A percentile compares a stretch with the other conserved stretches of the same genome.
Conservation (phyloP, 2,329 filamentous ascomycete genomes). For the Aspergillus uvarum region DNA sequence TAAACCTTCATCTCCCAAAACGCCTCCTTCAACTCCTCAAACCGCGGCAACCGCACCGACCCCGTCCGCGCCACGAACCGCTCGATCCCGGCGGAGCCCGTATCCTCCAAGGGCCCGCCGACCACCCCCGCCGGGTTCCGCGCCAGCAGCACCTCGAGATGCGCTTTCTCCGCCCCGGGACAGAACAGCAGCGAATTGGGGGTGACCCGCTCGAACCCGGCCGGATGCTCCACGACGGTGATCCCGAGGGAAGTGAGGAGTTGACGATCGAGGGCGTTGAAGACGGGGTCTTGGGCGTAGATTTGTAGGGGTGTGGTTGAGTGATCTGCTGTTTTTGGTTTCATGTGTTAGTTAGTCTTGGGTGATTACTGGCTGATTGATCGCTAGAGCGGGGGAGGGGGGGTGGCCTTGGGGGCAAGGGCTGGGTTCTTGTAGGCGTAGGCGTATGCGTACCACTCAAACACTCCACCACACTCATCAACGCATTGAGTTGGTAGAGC, state of each 20-base stretch:
- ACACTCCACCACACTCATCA: conserved; percentile 31
- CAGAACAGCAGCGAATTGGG: conserved; percentile 58
- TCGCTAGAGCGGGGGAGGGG: not conserved
- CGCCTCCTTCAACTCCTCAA: conserved; percentile 34
- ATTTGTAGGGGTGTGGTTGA: conserved; percentile 25
- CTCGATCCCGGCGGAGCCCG: conserved; percentile 25
- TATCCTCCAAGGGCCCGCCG: conserved; percentile 49
- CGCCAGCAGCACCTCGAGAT: conserved; percentile 54
- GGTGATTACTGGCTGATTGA: too few species aligned
- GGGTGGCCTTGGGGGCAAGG: not conserved
- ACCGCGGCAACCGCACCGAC: conserved; percentile 31
- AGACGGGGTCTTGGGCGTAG: conserved; percentile 59
- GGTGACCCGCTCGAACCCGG: conserved; percentile 53
- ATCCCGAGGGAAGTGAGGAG: conserved; percentile 40
- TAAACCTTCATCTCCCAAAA: conserved; percentile 43
- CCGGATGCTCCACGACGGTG: conserved; percentile 48
- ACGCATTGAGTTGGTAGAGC: conserved; percentile 42
- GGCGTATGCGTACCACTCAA: conserved; percentile 17
- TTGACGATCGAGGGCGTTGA: conserved; percentile 42
- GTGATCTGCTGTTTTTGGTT: not conserved
- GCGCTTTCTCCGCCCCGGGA: conserved; percentile 55
- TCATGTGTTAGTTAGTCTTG: not conserved
- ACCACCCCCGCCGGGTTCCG: conserved; percentile 56
- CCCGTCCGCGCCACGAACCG: conserved; percentile 20
- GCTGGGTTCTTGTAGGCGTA: not conserved